Percentiles rank a stretch among this genome's conserved stretches.
phyloP scores from a whole-genome alignment of 495 filamentous ascomycete species.

The Chaetomium fimeti region DNA sequence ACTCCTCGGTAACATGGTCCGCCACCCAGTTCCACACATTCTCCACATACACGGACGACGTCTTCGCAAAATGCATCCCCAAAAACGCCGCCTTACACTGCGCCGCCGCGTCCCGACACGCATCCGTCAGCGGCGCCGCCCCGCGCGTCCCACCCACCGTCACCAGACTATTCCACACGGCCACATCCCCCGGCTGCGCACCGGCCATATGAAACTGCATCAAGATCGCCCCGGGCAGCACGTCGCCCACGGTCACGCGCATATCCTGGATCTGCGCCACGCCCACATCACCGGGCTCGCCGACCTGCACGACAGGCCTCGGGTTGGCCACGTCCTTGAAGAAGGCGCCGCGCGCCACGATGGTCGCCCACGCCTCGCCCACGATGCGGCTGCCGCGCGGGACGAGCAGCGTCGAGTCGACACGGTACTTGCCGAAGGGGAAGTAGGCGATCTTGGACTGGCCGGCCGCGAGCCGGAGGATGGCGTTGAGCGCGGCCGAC shows the following conservation, averaged over 20 bases:
- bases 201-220: conserved; percentile 61
- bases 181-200: conserved; percentile 54
- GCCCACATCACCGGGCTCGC: conserved; percentile 57
- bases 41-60: conserved; percentile 60
- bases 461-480: conserved; percentile 37
- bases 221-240: conserved; percentile 49
- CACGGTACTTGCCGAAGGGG: conserved; percentile 51
- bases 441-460: conserved; percentile 47
- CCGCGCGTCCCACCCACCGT: conserved; percentile 60
- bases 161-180: conserved; percentile 59
- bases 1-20: conserved; percentile 68
- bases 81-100: conserved; percentile 68
- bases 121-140: conserved; percentile 37
- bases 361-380: conserved; percentile 51
- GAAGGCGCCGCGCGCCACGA: conserved; percentile 47
- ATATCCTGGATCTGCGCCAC: conserved; percentile 58
- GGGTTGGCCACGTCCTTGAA: conserved; percentile 55
- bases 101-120: conserved; percentile 42
- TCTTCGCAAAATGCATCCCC: conserved; percentile 61
- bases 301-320: conserved; percentile 58
- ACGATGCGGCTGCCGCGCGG: conserved; percentile 55
- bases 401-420: conserved; percentile 51
- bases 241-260: conserved; percentile 48
- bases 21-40: conserved; percentile 73
- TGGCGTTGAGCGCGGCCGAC: conserved; percentile 40